phyloP scores from a whole-genome alignment of 192 early-diverging fungal genomes.

The Backusella luteola region DNA sequence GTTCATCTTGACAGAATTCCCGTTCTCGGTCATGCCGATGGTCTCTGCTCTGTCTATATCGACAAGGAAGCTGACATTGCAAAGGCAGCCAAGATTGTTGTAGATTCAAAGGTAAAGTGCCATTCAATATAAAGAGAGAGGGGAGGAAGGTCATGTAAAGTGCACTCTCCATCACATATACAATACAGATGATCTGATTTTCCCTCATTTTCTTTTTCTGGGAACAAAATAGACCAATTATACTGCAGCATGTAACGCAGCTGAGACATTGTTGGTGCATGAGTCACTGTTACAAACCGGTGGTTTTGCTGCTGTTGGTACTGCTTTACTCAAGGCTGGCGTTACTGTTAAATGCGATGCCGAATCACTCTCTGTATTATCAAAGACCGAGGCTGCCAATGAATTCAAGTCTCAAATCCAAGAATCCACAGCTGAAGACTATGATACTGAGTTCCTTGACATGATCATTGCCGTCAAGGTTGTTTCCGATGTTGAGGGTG shows the following conservation, averaged over 20 bases:
- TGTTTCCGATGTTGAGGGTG: slow-evolving; percentile 71
- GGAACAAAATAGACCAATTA: slow-evolving; percentile 62
- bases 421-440: slow-evolving; percentile 60
- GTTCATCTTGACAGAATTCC: slow-evolving; percentile 71
- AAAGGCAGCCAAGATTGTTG: slow-evolving; percentile 76
- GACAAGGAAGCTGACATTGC: slow-evolving; percentile 78
- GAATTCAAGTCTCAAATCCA: slow-evolving; percentile 25
- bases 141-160: neutral
- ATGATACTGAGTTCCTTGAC: slow-evolving; percentile 90
- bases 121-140: neutral
- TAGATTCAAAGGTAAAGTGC: slow-evolving; percentile 81
- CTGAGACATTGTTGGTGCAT: slow-evolving; percentile 93
- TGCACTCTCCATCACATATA: neutral
- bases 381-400: slow-evolving; percentile 6
- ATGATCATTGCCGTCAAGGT: slow-evolving; percentile 79
- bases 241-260: slow-evolving; percentile 95
- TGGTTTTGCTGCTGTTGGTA: slow-evolving; percentile 54
- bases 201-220: neutral
- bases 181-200: neutral
- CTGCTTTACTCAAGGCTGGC: slow-evolving; percentile 54
- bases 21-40: slow-evolving; percentile 99
- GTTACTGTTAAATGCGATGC: slow-evolving; percentile 65
- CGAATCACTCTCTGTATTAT: slow-evolving; percentile 42
- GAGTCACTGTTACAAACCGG: slow-evolving; percentile 35
- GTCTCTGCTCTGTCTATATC: slow-evolving; percentile 90